Evolutionary conservation across 495 filamentous ascomycete genomes (phyloP).

Genomic region (Penicillium coprophilum): DNA sequence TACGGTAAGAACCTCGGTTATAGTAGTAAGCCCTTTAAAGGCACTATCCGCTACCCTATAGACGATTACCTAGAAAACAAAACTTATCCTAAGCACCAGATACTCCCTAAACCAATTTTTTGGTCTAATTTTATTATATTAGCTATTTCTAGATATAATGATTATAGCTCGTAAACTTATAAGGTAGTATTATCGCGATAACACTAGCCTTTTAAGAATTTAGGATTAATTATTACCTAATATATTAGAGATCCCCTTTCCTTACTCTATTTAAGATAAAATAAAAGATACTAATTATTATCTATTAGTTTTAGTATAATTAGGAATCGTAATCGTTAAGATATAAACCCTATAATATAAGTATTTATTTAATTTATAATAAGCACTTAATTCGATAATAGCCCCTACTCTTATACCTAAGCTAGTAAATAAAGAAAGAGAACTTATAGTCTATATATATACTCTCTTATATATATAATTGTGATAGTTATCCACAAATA

Average conservation of each 20-base stretch:
- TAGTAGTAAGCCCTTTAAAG: no score
- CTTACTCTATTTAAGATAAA: slow-evolving; percentile 20
- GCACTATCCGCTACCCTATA: no score
- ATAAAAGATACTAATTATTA: slow-evolving; percentile 17
- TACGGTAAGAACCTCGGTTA: no score
- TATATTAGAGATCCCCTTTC: slow-evolving; percentile 11
- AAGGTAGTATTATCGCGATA: slow-evolving; percentile 13
- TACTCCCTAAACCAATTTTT: no score
- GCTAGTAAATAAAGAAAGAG: slow-evolving; percentile 22
- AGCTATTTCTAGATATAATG: no score
- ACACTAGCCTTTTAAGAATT: slow-evolving; percentile 26
- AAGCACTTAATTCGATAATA: slow-evolving; percentile 25
- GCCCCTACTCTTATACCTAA: slow-evolving; percentile 22
- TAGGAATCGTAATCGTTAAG: neutral
- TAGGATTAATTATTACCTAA: slow-evolving; percentile 24
- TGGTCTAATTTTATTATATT: no score
- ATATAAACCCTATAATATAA: slow-evolving; percentile 28
- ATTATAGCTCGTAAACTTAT: slow-evolving; percentile 16
- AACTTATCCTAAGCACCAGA: no score
- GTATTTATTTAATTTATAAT: slow-evolving; percentile 22
- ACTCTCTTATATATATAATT: slow-evolving; percentile 25
- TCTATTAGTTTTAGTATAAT: slow-evolving; percentile 8
- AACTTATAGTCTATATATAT: slow-evolving; percentile 19
- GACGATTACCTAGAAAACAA: no score
- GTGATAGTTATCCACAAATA: slow-evolving; percentile 22